Conservation (phyloP, 257 asterid genomes). For the Thymus quinquecostatus region DNA sequence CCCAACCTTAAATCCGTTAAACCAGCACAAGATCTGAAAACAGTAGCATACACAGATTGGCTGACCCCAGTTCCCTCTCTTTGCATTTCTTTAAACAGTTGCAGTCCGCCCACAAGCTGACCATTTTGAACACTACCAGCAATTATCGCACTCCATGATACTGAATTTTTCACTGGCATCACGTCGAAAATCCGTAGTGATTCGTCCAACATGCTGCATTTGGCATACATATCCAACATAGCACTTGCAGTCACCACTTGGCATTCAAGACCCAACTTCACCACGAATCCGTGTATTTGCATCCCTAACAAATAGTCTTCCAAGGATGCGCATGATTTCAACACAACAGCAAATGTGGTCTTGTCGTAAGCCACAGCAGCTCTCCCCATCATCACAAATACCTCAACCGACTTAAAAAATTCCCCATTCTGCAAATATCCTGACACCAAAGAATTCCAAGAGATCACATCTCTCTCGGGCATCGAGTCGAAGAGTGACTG, state of each 20-base stretch:
- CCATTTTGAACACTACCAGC: constrained; percentile 76
- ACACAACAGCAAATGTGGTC: constrained; percentile 68
- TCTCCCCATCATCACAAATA: constrained; percentile 63
- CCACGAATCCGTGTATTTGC: constrained; percentile 69
- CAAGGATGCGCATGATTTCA: constrained; percentile 66
- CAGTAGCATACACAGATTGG: constrained; percentile 86
- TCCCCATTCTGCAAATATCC: constrained; percentile 70
- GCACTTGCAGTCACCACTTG: constrained; percentile 86
- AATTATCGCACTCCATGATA: constrained; percentile 90
- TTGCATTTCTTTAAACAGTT: constrained; percentile 72
- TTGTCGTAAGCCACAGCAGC: constrained; percentile 59
- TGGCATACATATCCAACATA: constrained; percentile 83
- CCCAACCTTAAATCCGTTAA: constrained; percentile 59
- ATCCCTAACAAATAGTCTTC: constrained; percentile 54
- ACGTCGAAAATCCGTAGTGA: constrained; percentile 49
- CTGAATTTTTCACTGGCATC: constrained; percentile 73
- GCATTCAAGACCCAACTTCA: constrained; percentile 57
- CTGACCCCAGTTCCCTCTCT: constrained; percentile 68
- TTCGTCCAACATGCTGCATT: constrained; percentile 69
- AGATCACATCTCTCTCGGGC: constrained; percentile 78
- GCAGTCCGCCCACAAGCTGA: constrained; percentile 54
- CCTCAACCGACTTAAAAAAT: constrained; percentile 45
- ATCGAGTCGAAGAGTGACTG: constrained; percentile 52
- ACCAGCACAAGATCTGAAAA: constrained; percentile 76
- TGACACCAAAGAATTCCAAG: constrained; percentile 88